phyloP scores from a whole-genome alignment of 169 alveolate species.

The Plasmodium fragile region DNA sequence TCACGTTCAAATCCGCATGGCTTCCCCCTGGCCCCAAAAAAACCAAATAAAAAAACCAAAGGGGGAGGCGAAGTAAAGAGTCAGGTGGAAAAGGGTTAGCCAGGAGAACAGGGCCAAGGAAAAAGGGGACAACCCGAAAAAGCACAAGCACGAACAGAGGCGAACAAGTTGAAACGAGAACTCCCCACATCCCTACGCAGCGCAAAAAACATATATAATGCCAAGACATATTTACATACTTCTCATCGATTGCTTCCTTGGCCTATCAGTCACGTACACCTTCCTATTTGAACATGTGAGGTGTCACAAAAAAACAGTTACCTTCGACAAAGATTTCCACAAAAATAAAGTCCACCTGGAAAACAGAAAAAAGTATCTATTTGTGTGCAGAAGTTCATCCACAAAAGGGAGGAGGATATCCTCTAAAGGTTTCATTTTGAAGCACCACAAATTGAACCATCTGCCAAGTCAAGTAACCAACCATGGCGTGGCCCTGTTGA shows the following conservation, averaged over 20 bases:
- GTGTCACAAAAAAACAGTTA: conserved; percentile 13
- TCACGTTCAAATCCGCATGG: background rate
- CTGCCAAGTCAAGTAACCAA: background rate
- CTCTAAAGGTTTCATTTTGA: background rate
- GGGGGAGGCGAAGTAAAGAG: background rate
- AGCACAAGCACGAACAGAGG: background rate
- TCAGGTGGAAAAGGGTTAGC: background rate
- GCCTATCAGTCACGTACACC: conserved; percentile 12
- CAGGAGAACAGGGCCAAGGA: background rate
- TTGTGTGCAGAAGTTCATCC: conserved; percentile 7
- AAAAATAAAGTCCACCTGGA: background rate
- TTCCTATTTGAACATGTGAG: conserved; percentile 41
- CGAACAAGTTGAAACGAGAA: conserved; percentile 6
- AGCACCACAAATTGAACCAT: conserved; percentile 3
- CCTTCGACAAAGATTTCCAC: background rate
- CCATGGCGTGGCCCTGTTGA: background rate
- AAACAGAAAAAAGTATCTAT: conserved; percentile 29
- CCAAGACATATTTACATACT: conserved; percentile 39
- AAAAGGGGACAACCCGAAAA: background rate
- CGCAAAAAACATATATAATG: conserved; percentile 44
- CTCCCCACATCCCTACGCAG: background rate
- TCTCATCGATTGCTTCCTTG: conserved; percentile 39
- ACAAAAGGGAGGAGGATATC: conserved; percentile 8
- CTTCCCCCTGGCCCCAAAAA: background rate
- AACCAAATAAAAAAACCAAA: background rate